phyloP scores from a whole-genome alignment of 2,329 filamentous ascomycete genomes.

The Aspergillus pseudotamarii region DNA sequence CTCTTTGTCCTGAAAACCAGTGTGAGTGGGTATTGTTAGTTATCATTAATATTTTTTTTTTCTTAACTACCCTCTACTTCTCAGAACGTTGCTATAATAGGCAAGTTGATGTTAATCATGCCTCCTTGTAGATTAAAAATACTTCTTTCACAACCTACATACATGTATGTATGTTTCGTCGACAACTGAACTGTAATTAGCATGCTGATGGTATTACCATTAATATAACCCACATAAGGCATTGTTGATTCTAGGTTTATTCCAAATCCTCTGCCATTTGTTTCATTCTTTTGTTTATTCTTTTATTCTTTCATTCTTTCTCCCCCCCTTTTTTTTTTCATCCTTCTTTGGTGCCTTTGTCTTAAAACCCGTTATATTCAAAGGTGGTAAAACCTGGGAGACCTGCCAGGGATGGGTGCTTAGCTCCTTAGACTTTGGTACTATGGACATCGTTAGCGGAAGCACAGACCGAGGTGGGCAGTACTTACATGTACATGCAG shows the following conservation, averaged over 20 bases:
- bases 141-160: background rate
- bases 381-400: background rate
- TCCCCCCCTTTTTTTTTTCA: background rate
- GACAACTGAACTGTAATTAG: constrained; percentile 4
- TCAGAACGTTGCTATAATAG: background rate
- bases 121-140: constrained; percentile 3
- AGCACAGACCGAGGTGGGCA: constrained; percentile 8
- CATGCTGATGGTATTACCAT: constrained; percentile 1
- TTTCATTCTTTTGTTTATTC: background rate
- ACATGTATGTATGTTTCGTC: constrained; percentile 1
- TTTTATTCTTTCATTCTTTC: background rate
- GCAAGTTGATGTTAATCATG: constrained; percentile 2
- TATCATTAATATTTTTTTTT: background rate
- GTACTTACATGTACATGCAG: constrained; percentile 5
- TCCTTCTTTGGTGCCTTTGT: background rate
- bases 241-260: constrained; percentile 4
- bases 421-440: constrained; percentile 4
- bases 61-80: background rate
- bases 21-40: background rate
- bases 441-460: constrained; percentile 3
- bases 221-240: constrained; percentile 3
- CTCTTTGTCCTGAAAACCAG: background rate
- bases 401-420: background rate
- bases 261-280: background rate
- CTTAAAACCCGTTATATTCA: background rate